These are phyloP conservation scores for Orbilia oligospora DNA, from an alignment of 2,329 filamentous ascomycete genomes.

Conservation along the genomic window DNA sequence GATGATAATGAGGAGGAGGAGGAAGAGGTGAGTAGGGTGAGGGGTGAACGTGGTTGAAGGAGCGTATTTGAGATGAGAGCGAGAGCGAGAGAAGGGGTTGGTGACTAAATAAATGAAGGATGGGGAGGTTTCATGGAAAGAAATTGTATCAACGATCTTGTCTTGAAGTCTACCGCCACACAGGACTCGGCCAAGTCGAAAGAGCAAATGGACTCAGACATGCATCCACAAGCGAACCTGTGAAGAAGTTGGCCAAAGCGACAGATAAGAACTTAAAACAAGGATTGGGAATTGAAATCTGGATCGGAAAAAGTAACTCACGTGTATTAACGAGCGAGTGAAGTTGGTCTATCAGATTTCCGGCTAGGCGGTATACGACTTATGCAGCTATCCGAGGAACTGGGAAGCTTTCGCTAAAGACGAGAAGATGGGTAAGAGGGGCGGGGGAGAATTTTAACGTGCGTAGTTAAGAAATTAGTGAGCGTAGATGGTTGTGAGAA, in stretches of 20 bases:
- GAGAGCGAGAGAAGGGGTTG: not conserved
- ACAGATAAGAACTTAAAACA: not conserved
- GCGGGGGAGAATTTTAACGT: not conserved
- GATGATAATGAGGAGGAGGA: not conserved
- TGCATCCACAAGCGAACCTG: conserved; percentile 6
- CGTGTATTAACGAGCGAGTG: not conserved
- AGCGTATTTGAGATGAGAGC: not conserved
- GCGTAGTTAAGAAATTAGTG: not conserved
- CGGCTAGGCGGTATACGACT: conserved; percentile 2
- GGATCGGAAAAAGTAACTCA: conserved; percentile 1
- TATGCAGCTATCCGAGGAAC: conserved; percentile 6
- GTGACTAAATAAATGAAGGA: conserved; percentile 10
- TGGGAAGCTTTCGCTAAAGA: not conserved
- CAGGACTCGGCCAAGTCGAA: conserved; percentile 7
- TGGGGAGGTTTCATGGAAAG: not conserved
- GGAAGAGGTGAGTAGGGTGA: not conserved
- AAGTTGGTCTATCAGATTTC: not conserved
- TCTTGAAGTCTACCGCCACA: not conserved
- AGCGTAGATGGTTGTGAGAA: conserved; percentile 3
- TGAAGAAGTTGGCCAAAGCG: not conserved
- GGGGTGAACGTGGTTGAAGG: not conserved
- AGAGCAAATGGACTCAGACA: conserved; percentile 1
- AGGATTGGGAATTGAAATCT: not conserved
- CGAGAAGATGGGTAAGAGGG: not conserved
- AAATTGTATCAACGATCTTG: not conserved